Percentiles rank a stretch among this genome's conserved stretches.
Conservation (phyloP, 768 basidiomycete species). For the Exidia glandulosa region DNA sequence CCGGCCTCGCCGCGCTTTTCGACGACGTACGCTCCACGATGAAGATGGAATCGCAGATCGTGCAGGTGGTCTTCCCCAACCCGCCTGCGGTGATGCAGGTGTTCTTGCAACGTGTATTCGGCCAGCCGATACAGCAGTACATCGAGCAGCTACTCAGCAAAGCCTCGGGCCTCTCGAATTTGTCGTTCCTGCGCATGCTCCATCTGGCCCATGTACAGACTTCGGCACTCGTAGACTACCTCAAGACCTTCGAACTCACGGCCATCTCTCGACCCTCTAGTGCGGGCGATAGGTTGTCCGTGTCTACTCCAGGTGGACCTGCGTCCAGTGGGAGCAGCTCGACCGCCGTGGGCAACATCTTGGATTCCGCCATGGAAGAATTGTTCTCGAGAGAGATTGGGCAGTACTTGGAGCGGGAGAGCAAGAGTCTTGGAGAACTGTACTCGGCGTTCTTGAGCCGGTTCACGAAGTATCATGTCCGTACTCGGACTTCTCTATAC, state of each 20-base stretch:
- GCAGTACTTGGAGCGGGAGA: conserved; percentile 87
- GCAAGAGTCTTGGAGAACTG: conserved; percentile 65
- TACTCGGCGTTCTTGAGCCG: conserved; percentile 59
- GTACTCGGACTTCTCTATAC: conserved; percentile 17
- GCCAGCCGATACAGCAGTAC: conserved; percentile 98
- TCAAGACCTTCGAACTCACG: conserved; percentile 83
- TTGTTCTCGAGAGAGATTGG: conserved; percentile 88
- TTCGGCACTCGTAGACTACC: conserved; percentile 72
- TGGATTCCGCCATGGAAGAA: conserved; percentile 95
- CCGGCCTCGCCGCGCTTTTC: conserved; percentile 70
- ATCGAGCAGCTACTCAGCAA: conserved; percentile 79
- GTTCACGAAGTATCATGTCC: conserved; percentile 86
- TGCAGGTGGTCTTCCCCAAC: conserved; percentile 96
- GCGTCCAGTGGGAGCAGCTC: conserved; percentile 30
- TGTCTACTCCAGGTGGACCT: neutral
- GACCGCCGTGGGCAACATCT: conserved; percentile 64
- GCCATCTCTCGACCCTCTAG: conserved; percentile 51
- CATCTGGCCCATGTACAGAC: conserved; percentile 79
- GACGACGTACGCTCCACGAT: conserved; percentile 83
- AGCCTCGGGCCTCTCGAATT: conserved; percentile 65
- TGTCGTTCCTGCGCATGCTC: conserved; percentile 83
- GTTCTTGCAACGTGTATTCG: conserved; percentile 93
- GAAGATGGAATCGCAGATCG: conserved; percentile 92
- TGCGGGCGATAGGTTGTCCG: conserved; percentile 45
- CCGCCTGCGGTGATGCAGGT: conserved; percentile 96